Evolutionary conservation across 2,329 filamentous ascomycete species (phyloP).

Genomic region (Cordyceps pruinosa): DNA sequence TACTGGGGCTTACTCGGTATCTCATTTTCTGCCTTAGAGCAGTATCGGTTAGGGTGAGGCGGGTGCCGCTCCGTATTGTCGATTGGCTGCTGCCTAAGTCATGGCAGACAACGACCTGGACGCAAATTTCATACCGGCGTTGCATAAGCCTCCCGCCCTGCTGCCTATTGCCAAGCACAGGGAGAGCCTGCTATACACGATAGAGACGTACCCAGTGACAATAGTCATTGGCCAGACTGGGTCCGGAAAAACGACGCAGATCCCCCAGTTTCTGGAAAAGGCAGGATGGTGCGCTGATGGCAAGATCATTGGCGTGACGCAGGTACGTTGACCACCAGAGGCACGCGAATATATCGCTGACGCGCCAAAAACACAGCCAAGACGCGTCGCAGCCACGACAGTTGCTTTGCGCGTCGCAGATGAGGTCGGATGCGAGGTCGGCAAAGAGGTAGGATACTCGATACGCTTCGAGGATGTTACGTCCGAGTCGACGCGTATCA

Average conservation of each 20-base stretch:
- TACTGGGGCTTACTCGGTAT: too few species aligned
- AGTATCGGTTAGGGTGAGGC: too few species aligned
- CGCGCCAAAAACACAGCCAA: constrained; percentile 51
- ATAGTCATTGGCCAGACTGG: constrained; percentile 92
- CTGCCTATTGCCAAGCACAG: constrained; percentile 83
- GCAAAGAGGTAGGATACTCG: constrained; percentile 88
- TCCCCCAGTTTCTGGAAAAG: constrained; percentile 83
- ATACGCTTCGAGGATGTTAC: constrained; percentile 91
- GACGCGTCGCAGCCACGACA: constrained; percentile 83
- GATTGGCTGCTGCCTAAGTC: not conserved
- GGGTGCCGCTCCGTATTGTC: too few species aligned
- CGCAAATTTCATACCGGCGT: constrained; percentile 63
- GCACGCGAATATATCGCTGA: constrained; percentile 12
- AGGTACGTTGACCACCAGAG: constrained; percentile 48
- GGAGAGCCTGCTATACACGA: constrained; percentile 71
- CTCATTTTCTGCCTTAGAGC: too few species aligned
- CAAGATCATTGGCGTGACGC: constrained; percentile 80
- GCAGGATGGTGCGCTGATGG: constrained; percentile 84
- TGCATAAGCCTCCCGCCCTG: constrained; percentile 78
- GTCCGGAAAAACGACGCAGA: constrained; percentile 91
- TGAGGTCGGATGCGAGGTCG: constrained; percentile 77
- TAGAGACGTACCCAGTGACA: constrained; percentile 78
- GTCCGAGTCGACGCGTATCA: constrained; percentile 77
- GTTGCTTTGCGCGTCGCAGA: constrained; percentile 85
- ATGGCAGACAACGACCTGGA: constrained; percentile 54